These are phyloP conservation scores for Calonectria pauciramosa DNA, from an alignment of 2,329 filamentous ascomycete genomes.

Conservation along the genomic window DNA sequence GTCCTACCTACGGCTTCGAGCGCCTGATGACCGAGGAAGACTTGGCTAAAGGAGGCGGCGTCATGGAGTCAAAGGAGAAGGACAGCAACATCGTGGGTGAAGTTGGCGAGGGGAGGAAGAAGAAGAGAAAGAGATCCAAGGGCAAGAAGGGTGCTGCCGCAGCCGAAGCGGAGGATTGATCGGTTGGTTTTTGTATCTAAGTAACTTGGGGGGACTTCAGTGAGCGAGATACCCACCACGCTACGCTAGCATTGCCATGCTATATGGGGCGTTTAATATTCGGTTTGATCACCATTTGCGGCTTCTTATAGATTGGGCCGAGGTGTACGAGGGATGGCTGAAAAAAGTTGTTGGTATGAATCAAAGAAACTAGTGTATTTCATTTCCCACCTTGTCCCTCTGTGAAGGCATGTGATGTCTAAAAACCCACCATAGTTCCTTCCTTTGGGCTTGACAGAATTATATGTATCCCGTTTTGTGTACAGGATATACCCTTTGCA, in stretches of 20 bases:
- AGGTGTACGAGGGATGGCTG: constrained; percentile 24
- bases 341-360: constrained; percentile 16
- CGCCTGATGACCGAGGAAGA: constrained; percentile 49
- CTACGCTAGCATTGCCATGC: constrained; percentile 35
- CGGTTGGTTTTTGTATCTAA: not conserved
- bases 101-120: constrained; percentile 55
- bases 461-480: not conserved
- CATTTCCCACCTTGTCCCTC: not conserved
- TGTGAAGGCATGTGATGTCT: not conserved
- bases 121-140: constrained; percentile 67
- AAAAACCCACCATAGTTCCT: not conserved
- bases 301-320: constrained; percentile 27
- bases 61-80: constrained; percentile 42
- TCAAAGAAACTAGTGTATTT: constrained; percentile 1
- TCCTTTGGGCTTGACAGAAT: not conserved
- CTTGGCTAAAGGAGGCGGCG: constrained; percentile 35
- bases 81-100: constrained; percentile 48
- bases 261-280: constrained; percentile 36
- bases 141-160: constrained; percentile 54
- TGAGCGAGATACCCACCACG: constrained; percentile 34
- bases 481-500: constrained; percentile 5
- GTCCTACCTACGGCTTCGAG: constrained; percentile 71
- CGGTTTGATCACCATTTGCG: constrained; percentile 30
- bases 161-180: constrained; percentile 38
- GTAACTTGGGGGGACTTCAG: constrained; percentile 22